Base-by-base conservation (phyloP, 768 basidiomycete species). In the Pleurotus pulmonarius region DNA sequence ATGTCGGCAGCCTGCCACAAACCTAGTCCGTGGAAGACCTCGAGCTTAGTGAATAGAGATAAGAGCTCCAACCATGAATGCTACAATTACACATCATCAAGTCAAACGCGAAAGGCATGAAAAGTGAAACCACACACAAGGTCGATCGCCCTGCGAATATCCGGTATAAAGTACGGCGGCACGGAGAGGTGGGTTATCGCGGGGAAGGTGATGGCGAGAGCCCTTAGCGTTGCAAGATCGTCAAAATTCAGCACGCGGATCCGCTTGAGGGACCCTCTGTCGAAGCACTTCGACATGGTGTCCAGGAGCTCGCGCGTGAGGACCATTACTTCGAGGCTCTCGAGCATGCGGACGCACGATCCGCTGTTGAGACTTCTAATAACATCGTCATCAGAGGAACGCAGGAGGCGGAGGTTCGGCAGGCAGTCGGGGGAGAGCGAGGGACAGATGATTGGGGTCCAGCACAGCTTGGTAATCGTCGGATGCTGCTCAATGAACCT, bases 401-500 rank as follows among this genome's bases (percentile, higher is more conserved):
- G 69, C 22, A 81, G 61, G 13, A 69, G 66, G 49, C 69, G 73
- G 18, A 81, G 65, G 47, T 70, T 72, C 5, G 78, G 79, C 3
- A 82, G 70, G 7, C 62, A 57, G n/a, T 69, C 69, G 0, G 70
- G 64, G 1, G 72, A 61, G 11, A 79, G 57, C 13, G 73, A 64
- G 16, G 63, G 65, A 22, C 69, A 69, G n/a, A n/a, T 18, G 1
- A 76, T 63, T 2, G 79, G 77, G n/a, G 67, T 70, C 79, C 79
- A 82, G 25, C 64, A 65, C 3, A 82, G 71, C 13, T 76, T 75
- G 57, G 79, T 76, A 43, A 82, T 69, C 1, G 69, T 69, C 3
- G 77, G 73, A 59, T 81, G 78, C n/a, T 68, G 70, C 54, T 74
- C 66, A 9, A 82, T 65, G 58, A 82, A 82, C 20, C 59, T 62